phyloP scores from a whole-genome alignment of 345 rosid species.

The Eucalyptus melliodora region DNA sequence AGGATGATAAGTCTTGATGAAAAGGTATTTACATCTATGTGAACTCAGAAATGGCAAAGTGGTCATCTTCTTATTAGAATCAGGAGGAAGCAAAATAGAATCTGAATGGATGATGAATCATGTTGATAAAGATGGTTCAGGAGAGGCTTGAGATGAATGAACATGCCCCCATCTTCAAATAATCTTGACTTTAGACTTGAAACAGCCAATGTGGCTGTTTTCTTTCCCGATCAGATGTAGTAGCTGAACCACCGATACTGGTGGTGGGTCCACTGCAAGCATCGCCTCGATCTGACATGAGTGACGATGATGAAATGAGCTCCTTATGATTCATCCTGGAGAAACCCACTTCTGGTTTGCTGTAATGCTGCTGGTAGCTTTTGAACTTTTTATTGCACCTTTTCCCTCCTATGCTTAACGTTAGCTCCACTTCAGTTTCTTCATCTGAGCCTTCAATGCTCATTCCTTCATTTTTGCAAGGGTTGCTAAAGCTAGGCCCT shows the following conservation, averaged over 20 bases:
- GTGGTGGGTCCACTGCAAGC: conserved; percentile 37
- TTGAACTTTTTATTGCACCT: conserved; percentile 2
- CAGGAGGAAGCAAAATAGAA: neutral
- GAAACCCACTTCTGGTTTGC: neutral
- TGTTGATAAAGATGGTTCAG: neutral
- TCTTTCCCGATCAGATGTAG: conserved; percentile 42
- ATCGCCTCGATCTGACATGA: conserved; percentile 15
- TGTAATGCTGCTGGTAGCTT: neutral
- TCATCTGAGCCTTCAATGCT: conserved; percentile 9
- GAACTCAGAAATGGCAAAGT: neutral
- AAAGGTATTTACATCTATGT: conserved; percentile 5
- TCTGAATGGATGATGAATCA: conserved; percentile 8
- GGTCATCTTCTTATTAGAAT: neutral
- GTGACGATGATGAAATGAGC: conserved; percentile 10
- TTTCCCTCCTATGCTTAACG: conserved; percentile 52
- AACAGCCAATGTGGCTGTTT: conserved; percentile 71
- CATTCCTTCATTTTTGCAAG: neutral
- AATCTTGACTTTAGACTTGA: conserved; percentile 26
- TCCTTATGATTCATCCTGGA: neutral
- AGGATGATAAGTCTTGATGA: neutral
- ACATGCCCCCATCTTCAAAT: neutral
- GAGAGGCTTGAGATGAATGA: neutral
- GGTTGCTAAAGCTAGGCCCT: conserved; percentile 9
- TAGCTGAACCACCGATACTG: conserved; percentile 45
- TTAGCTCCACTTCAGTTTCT: conserved; percentile 51